Evolutionary conservation across 176 grass and related monocot species (phyloP).

Genomic region (Eleusine coracana): DNA sequence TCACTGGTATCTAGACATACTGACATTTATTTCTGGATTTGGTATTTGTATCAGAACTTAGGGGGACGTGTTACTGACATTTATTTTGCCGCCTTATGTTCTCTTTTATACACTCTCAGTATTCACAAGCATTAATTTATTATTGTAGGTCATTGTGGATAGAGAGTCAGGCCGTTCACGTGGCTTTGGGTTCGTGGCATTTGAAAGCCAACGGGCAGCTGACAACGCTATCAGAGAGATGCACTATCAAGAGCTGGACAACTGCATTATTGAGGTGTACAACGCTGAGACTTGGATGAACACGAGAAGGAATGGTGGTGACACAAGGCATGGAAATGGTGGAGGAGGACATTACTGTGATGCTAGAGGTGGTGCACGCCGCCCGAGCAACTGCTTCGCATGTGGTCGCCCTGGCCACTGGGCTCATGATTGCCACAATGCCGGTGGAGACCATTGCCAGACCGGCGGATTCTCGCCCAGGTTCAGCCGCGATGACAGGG

Average conservation of each 20-base stretch:
- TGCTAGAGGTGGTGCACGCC: slow-evolving; percentile 41
- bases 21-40: too few relatives aligned
- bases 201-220: slow-evolving; percentile 28
- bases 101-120: too few relatives aligned
- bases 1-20: too few relatives aligned
- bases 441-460: slow-evolving; percentile 40
- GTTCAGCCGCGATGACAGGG: slow-evolving; percentile 57
- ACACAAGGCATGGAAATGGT: neutral
- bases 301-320: slow-evolving; percentile 1
- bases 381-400: slow-evolving; percentile 72
- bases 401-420: slow-evolving; percentile 73
- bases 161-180: too few relatives aligned
- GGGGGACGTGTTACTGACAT: too few relatives aligned
- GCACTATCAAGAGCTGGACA: slow-evolving; percentile 65
- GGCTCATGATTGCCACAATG: slow-evolving; percentile 64
- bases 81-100: too few relatives aligned
- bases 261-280: slow-evolving; percentile 63
- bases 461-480: slow-evolving; percentile 44
- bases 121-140: too few relatives aligned
- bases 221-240: slow-evolving; percentile 66
- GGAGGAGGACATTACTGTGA: slow-evolving; percentile 52
- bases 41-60: too few relatives aligned
- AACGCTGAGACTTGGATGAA: neutral
- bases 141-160: too few relatives aligned
- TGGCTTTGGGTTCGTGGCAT: slow-evolving; percentile 72